Percentiles rank a stretch among this genome's conserved stretches.
Conservation (phyloP, 2,329 filamentous ascomycete species). For the Thielaviopsis populi region DNA sequence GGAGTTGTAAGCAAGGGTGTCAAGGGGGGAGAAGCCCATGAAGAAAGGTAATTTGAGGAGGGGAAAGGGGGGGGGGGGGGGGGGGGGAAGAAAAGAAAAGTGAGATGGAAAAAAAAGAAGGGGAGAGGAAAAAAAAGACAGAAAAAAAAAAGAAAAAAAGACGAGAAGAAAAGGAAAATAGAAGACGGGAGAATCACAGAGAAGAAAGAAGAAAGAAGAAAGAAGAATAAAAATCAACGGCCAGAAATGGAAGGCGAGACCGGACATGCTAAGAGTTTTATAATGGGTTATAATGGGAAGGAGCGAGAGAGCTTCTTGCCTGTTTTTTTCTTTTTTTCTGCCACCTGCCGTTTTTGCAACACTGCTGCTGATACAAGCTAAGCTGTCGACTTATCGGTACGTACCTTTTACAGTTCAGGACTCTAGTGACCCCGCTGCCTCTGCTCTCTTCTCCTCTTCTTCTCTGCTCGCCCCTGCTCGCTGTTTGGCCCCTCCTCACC, state of each 20-base stretch:
- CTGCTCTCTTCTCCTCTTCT: too few relatives aligned
- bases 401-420: too few relatives aligned
- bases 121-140: conserved; percentile 16
- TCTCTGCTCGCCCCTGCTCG: background rate
- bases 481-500: background rate
- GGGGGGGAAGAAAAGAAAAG: conserved; percentile 17
- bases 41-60: conserved; percentile 9
- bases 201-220: conserved; percentile 10
- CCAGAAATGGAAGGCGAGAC: conserved; percentile 17
- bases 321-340: background rate
- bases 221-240: conserved; percentile 19
- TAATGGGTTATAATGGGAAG: conserved; percentile 17
- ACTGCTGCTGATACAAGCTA: background rate
- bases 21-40: too few relatives aligned
- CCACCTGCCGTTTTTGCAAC: background rate
- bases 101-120: conserved; percentile 16
- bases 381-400: background rate
- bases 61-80: conserved; percentile 17
- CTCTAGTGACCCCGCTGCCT: too few relatives aligned
- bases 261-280: conserved; percentile 15
- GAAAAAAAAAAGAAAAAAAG: conserved; percentile 20
- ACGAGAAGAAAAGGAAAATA: conserved; percentile 20
- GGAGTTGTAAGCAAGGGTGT: too few relatives aligned
- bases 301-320: conserved; percentile 9
- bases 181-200: conserved; percentile 6